These are phyloP conservation scores for Trypanosoma lewisi DNA, from an alignment of 208 protist genomes.

Conservation along the genomic window DNA sequence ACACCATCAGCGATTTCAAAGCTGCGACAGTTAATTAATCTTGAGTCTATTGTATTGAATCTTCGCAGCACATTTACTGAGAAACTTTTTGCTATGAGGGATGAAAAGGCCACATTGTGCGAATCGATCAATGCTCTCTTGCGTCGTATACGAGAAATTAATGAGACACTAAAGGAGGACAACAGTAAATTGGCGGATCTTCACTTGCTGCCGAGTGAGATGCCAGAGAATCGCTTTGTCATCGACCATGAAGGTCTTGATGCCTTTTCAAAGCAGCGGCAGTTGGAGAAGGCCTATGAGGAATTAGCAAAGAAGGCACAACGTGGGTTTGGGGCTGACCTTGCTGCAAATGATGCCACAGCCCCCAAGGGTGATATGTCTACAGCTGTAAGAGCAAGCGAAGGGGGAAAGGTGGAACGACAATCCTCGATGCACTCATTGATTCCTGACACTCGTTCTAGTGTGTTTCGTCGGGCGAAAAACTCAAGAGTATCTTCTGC, in stretches of 20 bases:
- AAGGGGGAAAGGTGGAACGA: background rate
- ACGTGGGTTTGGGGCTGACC: constrained; percentile 85
- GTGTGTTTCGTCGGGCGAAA: background rate
- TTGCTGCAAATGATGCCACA: constrained; percentile 42
- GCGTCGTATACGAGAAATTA: constrained; percentile 74
- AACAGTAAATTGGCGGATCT: constrained; percentile 22
- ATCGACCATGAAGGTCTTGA: constrained; percentile 66
- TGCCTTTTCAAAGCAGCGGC: constrained; percentile 47
- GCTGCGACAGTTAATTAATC: constrained; percentile 87
- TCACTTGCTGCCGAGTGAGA: constrained; percentile 45
- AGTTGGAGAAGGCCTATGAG: constrained; percentile 41
- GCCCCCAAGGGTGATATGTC: background rate
- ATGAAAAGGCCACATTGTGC: constrained; percentile 84
- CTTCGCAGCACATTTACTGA: constrained; percentile 92
- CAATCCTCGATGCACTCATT: background rate
- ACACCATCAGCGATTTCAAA: constrained; percentile 94
- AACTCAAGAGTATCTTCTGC: constrained; percentile 10
- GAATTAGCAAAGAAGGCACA: constrained; percentile 82
- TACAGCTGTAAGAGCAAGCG: background rate
- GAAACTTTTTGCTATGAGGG: constrained; percentile 79
- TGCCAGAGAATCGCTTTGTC: constrained; percentile 66
- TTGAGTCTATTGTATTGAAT: constrained; percentile 83
- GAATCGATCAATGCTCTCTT: constrained; percentile 64
- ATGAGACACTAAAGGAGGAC: constrained; percentile 54
- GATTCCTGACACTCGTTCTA: background rate